A percentile compares a stretch with the other conserved stretches of the same genome.
These are phyloP conservation scores for Xerocomellus chrysenteron DNA, from an alignment of 768 basidiomycete species.

Conservation along the genomic window DNA sequence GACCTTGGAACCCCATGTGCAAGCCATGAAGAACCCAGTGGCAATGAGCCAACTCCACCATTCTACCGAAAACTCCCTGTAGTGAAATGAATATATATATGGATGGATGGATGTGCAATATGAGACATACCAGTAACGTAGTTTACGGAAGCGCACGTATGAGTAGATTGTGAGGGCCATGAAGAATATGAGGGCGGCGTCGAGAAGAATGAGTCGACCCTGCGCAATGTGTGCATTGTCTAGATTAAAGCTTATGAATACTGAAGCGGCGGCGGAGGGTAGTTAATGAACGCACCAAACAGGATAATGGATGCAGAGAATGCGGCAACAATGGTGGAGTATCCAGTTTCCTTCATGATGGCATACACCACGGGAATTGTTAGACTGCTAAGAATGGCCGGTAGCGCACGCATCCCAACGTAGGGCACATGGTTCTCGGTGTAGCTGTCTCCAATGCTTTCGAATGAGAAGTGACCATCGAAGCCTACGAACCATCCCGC, in stretches of 20 bases:
- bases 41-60: constrained; percentile 96
- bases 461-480: constrained; percentile 91
- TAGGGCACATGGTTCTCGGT: constrained; percentile 85
- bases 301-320: constrained; percentile 86
- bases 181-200: constrained; percentile 93
- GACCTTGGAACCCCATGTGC: constrained; percentile 97
- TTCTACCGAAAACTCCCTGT: constrained; percentile 78
- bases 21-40: constrained; percentile 92
- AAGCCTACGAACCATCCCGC: constrained; percentile 97
- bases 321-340: constrained; percentile 85
- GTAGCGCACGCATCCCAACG: constrained; percentile 89
- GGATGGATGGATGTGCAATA: background rate
- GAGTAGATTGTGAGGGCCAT: constrained; percentile 91
- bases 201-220: constrained; percentile 94
- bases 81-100: constrained; percentile 2
- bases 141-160: constrained; percentile 92
- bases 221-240: constrained; percentile 97
- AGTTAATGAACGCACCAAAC: constrained; percentile 65
- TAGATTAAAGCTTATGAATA: constrained; percentile 33
- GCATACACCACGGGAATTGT: constrained; percentile 90
- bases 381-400: constrained; percentile 86
- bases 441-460: constrained; percentile 94
- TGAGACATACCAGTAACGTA: constrained; percentile 73
- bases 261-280: background rate
- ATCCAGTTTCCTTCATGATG: constrained; percentile 98